Base-by-base conservation (phyloP, 805 yeast genomes). In the Kazachstania kunashirensis region DNA sequence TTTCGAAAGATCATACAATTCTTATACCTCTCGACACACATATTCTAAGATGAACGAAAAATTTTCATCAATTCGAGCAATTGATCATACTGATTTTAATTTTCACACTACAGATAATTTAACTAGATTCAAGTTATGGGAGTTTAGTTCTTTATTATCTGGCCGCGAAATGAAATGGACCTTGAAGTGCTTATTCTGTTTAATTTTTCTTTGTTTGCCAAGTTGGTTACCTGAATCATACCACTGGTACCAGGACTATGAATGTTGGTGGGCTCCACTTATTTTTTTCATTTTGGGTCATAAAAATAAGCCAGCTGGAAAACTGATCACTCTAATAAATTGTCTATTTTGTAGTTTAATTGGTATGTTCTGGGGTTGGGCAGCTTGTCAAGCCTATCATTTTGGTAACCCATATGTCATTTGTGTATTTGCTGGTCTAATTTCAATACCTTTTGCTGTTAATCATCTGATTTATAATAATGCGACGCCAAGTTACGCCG, bases 361-460 rank as follows among this genome's bases (percentile, higher is more conserved):
- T n/a, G 72, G 71, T 3, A 55, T 63, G 9, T 62, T 69, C 40
- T 67, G 71, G 67, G 75, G 69, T 0, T 70, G 73, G 61, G 63
- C 69, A 11, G 66, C 70, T 0, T 55, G 53, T 38, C 61, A 64
- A 20, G 53, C 73, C 1, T 45, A 55, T 15, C 61, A 61, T 35
- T 65, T 58, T 34, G 52, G 63, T 19, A 53, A 51, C 34, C 61
- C 64, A 1, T 61, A 59, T 39, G 68, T 70, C 5, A 46, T 68
- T 29, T 63, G 64, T 9, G 59, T 61, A 2, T 65, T 69, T 46
- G 61, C 66, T 3, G 63, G 55, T 0, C 12, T 68, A 8, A 47
- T 67, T n/a, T 54, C 54, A 28, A 9, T 58, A 0, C 53, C 63
- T 1, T 50, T 58, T 12, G 42, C 66, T 1, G 53, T 58, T 38